Evolutionary conservation across 1,284 basidiomycete genomes (phyloP), one percentile per base, ranked within the genome.

Genomic region (Hemileia vastatrix): DNA sequence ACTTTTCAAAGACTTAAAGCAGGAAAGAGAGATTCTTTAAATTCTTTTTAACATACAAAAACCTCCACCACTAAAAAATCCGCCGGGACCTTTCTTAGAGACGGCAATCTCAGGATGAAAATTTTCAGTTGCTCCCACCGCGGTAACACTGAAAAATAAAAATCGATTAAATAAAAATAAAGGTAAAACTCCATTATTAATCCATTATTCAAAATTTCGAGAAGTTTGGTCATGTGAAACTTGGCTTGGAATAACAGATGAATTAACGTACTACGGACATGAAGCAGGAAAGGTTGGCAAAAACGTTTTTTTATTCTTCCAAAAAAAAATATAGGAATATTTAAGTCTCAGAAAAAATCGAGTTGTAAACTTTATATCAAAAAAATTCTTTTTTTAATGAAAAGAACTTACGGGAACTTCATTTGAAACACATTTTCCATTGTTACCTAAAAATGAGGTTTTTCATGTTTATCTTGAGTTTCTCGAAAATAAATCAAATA

Each of bases 61-160:
- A 2, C 54, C 60, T n/a, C 60, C 60, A 9, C 60, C 60, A 19
- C 60, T 63, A 23, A 21, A 6, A 31, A 50, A 63, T 33, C 40
- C 48, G 45, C 53, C 44, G 6, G 47, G 48, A 4, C 60, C 60
- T 24, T 57, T 45, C 15, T 40, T 32, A 6, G 56, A 57, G 1
- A 50, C 47, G 5, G 69, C 70, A 6, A 68, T 66, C 63, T 76
- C 73, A 18, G 74, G 74, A 2, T 54, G 48, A 57, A 70, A 75
- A 50, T 65, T 66, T 66, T 72, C 59, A 23, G 70, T 63, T 21
- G 50, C 74, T 47, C 73, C 74, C 13, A 75, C 74, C 23, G 69
- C 56, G 1, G 71, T 73, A 23, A 63, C 62, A 40, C 55, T 57
- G 33, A 36, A 36, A n/a, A n/a, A n/a, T n/a, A n/a, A n/a, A n/a